Base-by-base conservation (phyloP, 768 basidiomycete species). In the Lanmaoa rubissima region DNA sequence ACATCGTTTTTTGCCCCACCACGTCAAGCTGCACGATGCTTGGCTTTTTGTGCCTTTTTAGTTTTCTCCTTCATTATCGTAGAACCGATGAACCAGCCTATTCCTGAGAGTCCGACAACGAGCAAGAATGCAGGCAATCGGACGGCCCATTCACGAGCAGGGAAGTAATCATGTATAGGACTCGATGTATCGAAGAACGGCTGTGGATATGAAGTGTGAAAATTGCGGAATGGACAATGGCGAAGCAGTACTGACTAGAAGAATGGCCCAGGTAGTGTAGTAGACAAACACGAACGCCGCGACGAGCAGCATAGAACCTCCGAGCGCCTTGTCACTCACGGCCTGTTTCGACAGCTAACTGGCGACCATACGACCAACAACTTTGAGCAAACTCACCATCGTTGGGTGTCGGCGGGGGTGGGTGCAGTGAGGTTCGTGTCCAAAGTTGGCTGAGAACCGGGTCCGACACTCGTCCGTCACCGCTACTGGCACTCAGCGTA, bases 71-170 rank as follows among this genome's bases (percentile, higher is more conserved):
- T 85, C 52, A 86, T 70, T 53, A 92, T 76, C 5, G 93, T 92
- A 11, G 73, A 77, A 5, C 88, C 90, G n/a, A 96, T 73, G 72
- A 97, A 93, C 39, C 79, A 65, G 12, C 90, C 91, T 40, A 98
- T 88, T 12, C 79, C 86, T n/a, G 85, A 78, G 38, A 97, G 74
- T 7, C 94, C 95, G 10, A 89, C 67, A 6, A 94, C 79, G 9
- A 98, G 82, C 48, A 95, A 75, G 70, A 92, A 82, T 3, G 90
- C 88, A 39, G 95, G 94, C 45, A 98, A 70, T 19, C 90, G 83
- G 48, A 98, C 78, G 11, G 93, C 95, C 93, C 94, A 98, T 77
- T 97, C 93, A 48, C 95, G 79, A 6, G 90, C 69, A 0, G 92
- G 96, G 70, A 98, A 98, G 73, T 83, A 85, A 42, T 67, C 61